phyloP scores from a whole-genome alignment of 2,329 filamentous ascomycete genomes.

The Lasiodiplodia sp. region DNA sequence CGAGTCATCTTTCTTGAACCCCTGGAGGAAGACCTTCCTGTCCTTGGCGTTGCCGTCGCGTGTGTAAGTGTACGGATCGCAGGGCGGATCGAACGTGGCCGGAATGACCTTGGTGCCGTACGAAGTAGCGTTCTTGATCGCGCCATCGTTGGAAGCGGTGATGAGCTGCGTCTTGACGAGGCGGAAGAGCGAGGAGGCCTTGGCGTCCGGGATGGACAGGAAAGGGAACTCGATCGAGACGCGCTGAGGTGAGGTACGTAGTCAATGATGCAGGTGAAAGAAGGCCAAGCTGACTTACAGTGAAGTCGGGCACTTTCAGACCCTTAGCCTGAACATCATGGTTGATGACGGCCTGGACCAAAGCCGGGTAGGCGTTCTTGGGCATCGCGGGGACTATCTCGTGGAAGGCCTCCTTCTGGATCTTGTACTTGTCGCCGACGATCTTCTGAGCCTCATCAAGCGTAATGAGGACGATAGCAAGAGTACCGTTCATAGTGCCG shows the following conservation, averaged over 20 bases:
- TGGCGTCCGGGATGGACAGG: constrained; percentile 60
- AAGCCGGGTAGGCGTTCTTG: constrained; percentile 60
- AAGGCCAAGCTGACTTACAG: constrained; percentile 27
- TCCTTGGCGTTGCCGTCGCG: background rate
- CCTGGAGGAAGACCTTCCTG: too few relatives aligned
- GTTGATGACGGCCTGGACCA: constrained; percentile 59
- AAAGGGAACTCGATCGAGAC: constrained; percentile 64
- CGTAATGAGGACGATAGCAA: constrained; percentile 60
- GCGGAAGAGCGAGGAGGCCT: constrained; percentile 57
- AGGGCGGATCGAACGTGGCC: constrained; percentile 55
- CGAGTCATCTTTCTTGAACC: too few relatives aligned
- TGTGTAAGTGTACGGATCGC: constrained; percentile 54
- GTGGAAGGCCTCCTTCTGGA: constrained; percentile 59
- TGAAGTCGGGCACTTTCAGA: constrained; percentile 57
- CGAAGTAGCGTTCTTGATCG: too few relatives aligned
- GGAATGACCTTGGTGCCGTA: constrained; percentile 57
- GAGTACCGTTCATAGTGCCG: constrained; percentile 62
- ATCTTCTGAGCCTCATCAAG: constrained; percentile 55
- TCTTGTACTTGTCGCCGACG: constrained; percentile 58
- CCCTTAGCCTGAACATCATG: constrained; percentile 57
- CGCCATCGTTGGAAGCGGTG: constrained; percentile 51
- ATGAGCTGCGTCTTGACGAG: constrained; percentile 59
- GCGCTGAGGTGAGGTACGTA: constrained; percentile 35
- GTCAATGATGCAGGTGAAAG: too few relatives aligned
- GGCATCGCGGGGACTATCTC: constrained; percentile 59